Base-by-base conservation (phyloP, 345 rosid species). In the Gossypium herbaceum region DNA sequence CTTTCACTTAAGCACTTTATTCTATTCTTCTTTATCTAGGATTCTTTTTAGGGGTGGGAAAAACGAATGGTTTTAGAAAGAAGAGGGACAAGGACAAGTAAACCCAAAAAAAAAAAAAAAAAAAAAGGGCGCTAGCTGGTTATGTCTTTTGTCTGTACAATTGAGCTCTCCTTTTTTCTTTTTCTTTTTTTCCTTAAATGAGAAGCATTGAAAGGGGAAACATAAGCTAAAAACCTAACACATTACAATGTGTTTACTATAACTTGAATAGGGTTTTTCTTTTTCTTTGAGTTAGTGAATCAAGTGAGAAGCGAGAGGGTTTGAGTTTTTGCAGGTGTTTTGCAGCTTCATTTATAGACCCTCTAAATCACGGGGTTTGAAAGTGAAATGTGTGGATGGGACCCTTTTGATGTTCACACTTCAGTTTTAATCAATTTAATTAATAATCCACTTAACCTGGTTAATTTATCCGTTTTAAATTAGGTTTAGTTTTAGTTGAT, bases 261-360 rank as follows among this genome's bases (percentile, higher is more conserved):
- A 56, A 61, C 44, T 13, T 15, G 29, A 56, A 19, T 3, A 29
- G 19, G 69, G 51, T 34, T 39, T 41, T 27, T n/a, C 2, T 10
- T 47, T 20, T 20, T n/a, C 1, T 11, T 27, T 10, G 9, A 20
- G 25, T 34, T 34, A 5, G 41, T 34, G 41, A 34, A 39, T 2
- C 15, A 54, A 52, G 39, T 16, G 22, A 15, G 44, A 43, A 12
- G 52, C 52, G 22, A 54, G 57, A 54, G 20, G 65, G 47, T 12
- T 39, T 62, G 73, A 17, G 41, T 61, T 19, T 41, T 69, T 55
- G 27, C 81, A 71, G 72, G 71, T 77, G 86, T 81, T 77, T 76
- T 75, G 81, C 73, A 80, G 88, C 85, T 82, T 88, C 83, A 81
- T 84, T 81, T 81, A 56, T 85, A 82, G 76, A 81, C 85, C 84